Evolutionary conservation across 768 basidiomycete genomes (phyloP).

Genomic region (Dendrothele bispora): DNA sequence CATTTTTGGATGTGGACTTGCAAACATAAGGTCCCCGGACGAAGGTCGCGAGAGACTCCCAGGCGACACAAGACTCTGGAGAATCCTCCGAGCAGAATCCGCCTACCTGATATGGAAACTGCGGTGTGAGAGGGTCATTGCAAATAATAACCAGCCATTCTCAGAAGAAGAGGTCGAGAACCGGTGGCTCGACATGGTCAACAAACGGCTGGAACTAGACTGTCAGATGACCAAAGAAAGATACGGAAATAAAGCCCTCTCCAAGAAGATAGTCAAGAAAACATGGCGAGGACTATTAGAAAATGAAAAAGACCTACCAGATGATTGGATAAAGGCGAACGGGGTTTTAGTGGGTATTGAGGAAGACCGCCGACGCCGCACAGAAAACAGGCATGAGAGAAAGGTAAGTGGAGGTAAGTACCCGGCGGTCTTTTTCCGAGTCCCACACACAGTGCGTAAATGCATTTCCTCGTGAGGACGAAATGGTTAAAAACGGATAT

Average conservation of each 20-base stretch:
- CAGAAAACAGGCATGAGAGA: neutral
- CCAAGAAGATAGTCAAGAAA: slow-evolving; percentile 8
- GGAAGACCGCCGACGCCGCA: neutral
- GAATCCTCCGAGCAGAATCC: no score
- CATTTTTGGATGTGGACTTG: no score
- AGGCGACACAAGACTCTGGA: no score
- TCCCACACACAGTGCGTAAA: no score
- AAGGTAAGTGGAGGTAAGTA: neutral
- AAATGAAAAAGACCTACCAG: slow-evolving; percentile 11
- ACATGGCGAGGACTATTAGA: slow-evolving; percentile 21
- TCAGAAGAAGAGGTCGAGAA: slow-evolving; percentile 6
- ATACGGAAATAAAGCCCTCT: slow-evolving; percentile 13
- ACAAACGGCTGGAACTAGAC: slow-evolving; percentile 17
- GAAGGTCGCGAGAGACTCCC: no score
- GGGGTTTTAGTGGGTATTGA: slow-evolving; percentile 36
- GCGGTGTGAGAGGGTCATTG: slow-evolving; percentile 23
- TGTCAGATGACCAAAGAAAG: slow-evolving; percentile 6
- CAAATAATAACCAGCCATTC: slow-evolving; percentile 3
- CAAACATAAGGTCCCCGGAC: no score
- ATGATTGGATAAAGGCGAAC: slow-evolving; percentile 17
- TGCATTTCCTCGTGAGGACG: no score
- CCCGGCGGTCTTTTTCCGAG: no score
- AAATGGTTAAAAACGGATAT: no score
- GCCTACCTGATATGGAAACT: no score
- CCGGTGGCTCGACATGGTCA: slow-evolving; percentile 16